A percentile compares a stretch with the other conserved stretches of the same genome.
phyloP scores from a whole-genome alignment of 257 asterid species.

The Jacaranda mimosifolia region DNA sequence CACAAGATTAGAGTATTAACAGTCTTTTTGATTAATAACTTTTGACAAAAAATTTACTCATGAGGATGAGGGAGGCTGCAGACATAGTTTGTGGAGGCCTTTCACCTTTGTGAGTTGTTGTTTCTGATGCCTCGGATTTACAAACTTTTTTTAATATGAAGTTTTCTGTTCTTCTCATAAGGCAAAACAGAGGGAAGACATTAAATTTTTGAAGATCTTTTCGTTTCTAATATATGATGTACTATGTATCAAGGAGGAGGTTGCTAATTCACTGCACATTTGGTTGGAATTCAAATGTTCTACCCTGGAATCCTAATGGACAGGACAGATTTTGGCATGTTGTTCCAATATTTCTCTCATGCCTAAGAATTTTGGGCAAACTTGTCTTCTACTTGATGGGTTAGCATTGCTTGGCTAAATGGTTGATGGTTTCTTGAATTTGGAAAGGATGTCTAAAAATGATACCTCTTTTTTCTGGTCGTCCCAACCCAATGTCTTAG shows the following conservation, averaged over 20 bases:
- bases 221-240: no score
- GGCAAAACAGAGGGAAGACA: no score
- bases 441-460: neutral
- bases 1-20: neutral
- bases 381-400: neutral
- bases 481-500: neutral
- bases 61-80: neutral
- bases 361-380: no score
- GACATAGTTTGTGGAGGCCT: neutral
- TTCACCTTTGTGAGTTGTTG: no score
- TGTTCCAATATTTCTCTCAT: neutral
- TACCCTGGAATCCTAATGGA: neutral
- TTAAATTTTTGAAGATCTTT: no score
- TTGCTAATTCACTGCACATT: no score
- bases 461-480: neutral
- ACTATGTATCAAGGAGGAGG: no score
- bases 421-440: neutral
- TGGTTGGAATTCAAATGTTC: no score
- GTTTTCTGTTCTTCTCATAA: no score
- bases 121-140: no score
- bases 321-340: neutral
- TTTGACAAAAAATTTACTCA: neutral
- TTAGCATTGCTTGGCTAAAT: conserved; percentile 12
- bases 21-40: neutral
- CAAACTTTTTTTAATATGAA: no score